Percentiles rank a stretch among this genome's conserved stretches.
These are phyloP conservation scores for Rosa lucieae DNA, from an alignment of 306 rosid genomes.

Conservation along the genomic window DNA sequence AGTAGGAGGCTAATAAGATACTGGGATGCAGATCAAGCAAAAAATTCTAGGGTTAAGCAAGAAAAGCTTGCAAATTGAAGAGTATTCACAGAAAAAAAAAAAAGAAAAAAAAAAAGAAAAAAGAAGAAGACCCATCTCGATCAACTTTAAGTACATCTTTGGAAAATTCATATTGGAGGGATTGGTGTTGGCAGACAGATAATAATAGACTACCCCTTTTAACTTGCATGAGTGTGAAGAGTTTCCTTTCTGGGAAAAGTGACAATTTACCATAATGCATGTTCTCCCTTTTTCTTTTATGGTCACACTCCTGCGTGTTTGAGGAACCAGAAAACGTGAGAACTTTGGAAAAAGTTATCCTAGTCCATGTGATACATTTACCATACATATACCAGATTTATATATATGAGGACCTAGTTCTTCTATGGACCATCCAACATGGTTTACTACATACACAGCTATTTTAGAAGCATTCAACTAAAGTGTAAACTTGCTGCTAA, in stretches of 20 bases:
- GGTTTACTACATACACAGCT: neutral
- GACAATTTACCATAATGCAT: neutral
- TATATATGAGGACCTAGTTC: neutral
- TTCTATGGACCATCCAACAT: neutral
- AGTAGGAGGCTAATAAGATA: neutral
- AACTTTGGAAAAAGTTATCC: neutral
- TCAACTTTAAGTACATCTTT: neutral
- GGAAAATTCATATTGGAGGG: neutral
- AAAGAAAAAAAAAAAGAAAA: too few relatives aligned
- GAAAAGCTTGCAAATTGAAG: neutral
- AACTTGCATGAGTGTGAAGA: neutral
- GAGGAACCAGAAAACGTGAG: neutral
- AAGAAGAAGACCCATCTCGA: neutral
- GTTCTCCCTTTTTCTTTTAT: too few relatives aligned
- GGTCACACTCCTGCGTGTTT: neutral
- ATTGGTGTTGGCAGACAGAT: neutral
- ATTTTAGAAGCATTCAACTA: neutral
- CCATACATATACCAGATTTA: neutral
- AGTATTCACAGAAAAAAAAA: neutral
- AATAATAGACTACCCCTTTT: neutral
- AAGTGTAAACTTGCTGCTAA: too few relatives aligned
- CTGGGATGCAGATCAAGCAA: neutral
- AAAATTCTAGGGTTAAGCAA: neutral
- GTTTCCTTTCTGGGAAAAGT: neutral
- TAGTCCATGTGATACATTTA: neutral